Evolutionary conservation across 148 eudicot genomes (phyloP), one percentile per base, ranked within the genome.

Genomic region (Vaccinium macrocarpon): DNA sequence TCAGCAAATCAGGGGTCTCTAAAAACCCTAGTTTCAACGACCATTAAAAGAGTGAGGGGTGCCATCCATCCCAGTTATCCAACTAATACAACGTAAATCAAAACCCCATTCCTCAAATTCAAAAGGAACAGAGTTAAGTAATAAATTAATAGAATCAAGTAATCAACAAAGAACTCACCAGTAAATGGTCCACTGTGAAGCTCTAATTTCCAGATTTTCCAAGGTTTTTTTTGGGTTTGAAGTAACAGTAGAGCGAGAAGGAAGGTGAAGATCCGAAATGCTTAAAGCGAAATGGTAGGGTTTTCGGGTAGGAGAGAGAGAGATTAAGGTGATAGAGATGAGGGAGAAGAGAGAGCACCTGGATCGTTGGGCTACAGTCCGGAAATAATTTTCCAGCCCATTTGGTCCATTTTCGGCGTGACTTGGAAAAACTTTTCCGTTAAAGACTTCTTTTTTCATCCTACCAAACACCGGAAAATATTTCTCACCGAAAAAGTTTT

Each of bases 231-330:
- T 32, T 32, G 1, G 19, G 5, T 13, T 25, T 25, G 19, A 14
- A 77, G 80, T 25, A 77, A 29, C 50, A 77, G 19, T 77, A 23
- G 35, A 25, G 49, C 16, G 19, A 32, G 27, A 42, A 70, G 16
- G 10, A 29, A 50, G 8, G 29, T 27, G 10, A 70, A 70, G 84
- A 88, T 86, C 88, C 59, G 66, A 49, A 80, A 80, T 86, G 87
- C 16, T 59, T 29, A 38, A 78, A 83, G 62, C 42, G 52, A 66
- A 51, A 16, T 15, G 53, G 64, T 84, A 83, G 86, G 88, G 91
- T 84, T 84, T 87, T 76, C 23, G 23, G 38, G 57, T 11, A 55
- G 21, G 16, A 27, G 81, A 59, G 74, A 72, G 73, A 81, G 82
- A 80, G 80, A 83, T 38, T 48, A 59, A 57, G 42, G 19, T 76